These are phyloP conservation scores for Boletus semigastroideus DNA, from an alignment of 1,284 basidiomycete species.

Conservation along the genomic window DNA sequence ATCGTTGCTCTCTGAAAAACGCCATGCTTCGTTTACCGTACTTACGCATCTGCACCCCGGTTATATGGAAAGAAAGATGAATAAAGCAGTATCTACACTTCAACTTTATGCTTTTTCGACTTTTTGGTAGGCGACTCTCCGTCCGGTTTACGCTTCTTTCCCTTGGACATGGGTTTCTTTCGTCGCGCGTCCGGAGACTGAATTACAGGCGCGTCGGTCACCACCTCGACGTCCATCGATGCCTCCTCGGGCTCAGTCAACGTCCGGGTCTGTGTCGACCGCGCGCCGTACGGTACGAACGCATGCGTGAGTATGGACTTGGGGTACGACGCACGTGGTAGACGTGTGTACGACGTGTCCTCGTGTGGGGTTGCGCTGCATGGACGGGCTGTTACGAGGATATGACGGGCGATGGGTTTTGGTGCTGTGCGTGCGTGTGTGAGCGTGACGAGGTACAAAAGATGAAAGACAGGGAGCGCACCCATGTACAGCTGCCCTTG, in stretches of 20 bases:
- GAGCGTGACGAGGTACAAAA: no score
- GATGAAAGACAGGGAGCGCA: slow-evolving; percentile 23
- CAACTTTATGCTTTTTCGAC: slow-evolving; percentile 41
- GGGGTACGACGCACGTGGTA: slow-evolving; percentile 58
- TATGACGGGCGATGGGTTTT: slow-evolving; percentile 53
- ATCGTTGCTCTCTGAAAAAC: no score
- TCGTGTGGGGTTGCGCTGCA: slow-evolving; percentile 33
- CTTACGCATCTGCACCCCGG: slow-evolving; percentile 18
- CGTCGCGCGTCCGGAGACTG: no score
- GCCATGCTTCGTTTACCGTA: no score
- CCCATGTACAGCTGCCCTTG: slow-evolving; percentile 59
- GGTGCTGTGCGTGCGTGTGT: not conserved
- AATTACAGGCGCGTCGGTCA: no score
- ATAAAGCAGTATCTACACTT: slow-evolving; percentile 7
- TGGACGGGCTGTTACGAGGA: slow-evolving; percentile 56
- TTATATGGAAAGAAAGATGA: slow-evolving; percentile 9
- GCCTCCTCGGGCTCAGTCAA: not conserved
- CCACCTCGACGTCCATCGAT: slow-evolving; percentile 14
- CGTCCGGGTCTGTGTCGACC: slow-evolving; percentile 21
- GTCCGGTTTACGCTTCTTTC: slow-evolving; percentile 49
- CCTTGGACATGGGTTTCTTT: slow-evolving; percentile 25
- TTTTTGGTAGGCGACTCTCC: slow-evolving; percentile 36
- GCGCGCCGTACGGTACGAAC: slow-evolving; percentile 63
- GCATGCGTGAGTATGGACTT: slow-evolving; percentile 58
- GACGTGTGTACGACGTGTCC: slow-evolving; percentile 39